Evolutionary conservation across 257 asterid species (phyloP), one percentile per base, ranked within the genome.

Genomic region (Rhazya stricta): DNA sequence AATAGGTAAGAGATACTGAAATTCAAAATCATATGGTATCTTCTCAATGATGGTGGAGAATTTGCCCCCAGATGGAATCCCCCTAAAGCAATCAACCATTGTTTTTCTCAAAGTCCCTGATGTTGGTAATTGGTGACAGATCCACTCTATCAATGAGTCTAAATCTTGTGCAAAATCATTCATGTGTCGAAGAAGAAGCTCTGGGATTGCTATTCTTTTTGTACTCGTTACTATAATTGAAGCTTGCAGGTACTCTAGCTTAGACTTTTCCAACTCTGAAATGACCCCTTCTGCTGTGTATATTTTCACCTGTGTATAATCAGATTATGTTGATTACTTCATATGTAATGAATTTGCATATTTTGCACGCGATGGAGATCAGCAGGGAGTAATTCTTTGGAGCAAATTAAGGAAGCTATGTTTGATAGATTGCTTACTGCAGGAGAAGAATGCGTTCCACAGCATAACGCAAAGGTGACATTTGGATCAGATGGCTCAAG

Each of bases 401-500:
- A 51, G 25, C 57, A 51, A 19, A 51, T 23, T 53, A 56, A 1
- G 1, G 34, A 25, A 25, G 63, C 63, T 56, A 56, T n/a, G 10
- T 56, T 56, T 56, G 34, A 56, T 10, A 56, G 63, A 29, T 39
- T 30, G 36, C 89, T 85, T 79, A 94, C 98, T 12, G 97, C 96
- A 1, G 98, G 98, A 76, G 98, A 94, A 62, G 98, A 91, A 75
- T 87, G 95, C 34, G 97, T 90, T 46, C 96, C 97, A 48, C 93
- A 88, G 72, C 97, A 94, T 75, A 91, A 81, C 71, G 96, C 98
- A 74, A 94, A 94, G n/a, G 80, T 69, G 81, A 91, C 82, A 78
- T 94, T 91, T 74, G 97, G 92, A 78, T 94, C 94, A 8, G 86
- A 86, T n/a, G 84, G 80, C 56, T 86, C 91, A 37, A 94, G 81